Conservation (phyloP, 805 yeast species). For the Yarrowia bubula region DNA sequence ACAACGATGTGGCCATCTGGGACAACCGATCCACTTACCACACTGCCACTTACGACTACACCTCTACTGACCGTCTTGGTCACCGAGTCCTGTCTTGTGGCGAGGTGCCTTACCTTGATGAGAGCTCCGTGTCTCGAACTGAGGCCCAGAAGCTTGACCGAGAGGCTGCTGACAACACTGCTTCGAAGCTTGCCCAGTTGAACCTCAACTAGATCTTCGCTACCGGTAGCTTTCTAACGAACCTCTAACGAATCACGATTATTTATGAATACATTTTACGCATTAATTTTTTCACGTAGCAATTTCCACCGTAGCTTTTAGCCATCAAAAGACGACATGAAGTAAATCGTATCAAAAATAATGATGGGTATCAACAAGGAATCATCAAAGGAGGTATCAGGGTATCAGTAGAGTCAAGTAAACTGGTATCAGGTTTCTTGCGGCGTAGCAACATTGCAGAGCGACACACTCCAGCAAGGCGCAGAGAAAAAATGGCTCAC, state of each 20-base stretch:
- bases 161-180: conserved; percentile 13
- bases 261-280: conserved; percentile 23
- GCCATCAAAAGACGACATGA: too few species aligned
- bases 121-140: conserved; percentile 36
- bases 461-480: too few species aligned
- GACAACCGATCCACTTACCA: conserved; percentile 59
- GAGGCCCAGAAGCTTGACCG: conserved; percentile 29
- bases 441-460: too few species aligned
- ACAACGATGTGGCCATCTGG: conserved; percentile 57
- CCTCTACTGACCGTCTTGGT: conserved; percentile 34
- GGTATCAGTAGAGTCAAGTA: too few species aligned
- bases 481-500: too few species aligned
- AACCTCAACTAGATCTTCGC: conserved; percentile 7
- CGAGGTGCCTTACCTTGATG: conserved; percentile 52
- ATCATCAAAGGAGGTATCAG: too few species aligned
- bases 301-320: not conserved
- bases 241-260: conserved; percentile 21
- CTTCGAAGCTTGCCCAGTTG: conserved; percentile 21
- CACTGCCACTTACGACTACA: conserved; percentile 50
- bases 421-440: too few species aligned
- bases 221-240: conserved; percentile 12
- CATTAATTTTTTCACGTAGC: conserved; percentile 4
- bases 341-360: not conserved
- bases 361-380: not conserved
- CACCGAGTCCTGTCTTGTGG: conserved; percentile 55